These are phyloP conservation scores for Graphilbum sp. DNA, from an alignment of 2,329 filamentous ascomycete species.

Conservation along the genomic window DNA sequence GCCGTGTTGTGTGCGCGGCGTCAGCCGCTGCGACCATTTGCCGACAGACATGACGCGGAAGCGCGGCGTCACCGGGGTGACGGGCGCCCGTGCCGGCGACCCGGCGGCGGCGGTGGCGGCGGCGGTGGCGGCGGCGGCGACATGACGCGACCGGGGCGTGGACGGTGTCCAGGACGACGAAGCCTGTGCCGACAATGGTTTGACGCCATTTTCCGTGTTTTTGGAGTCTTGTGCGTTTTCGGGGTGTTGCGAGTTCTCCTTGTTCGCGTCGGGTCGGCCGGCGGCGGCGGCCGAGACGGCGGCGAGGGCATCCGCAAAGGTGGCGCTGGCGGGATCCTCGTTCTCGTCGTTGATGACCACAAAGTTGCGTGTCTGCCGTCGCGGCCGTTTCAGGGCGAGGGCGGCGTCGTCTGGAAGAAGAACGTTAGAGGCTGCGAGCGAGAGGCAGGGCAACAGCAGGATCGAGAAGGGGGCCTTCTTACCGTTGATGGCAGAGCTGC, in stretches of 20 bases:
- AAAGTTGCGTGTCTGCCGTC: conserved; percentile 24
- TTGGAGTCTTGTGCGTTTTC: background rate
- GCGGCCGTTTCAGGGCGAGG: conserved; percentile 28
- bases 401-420: too few relatives aligned
- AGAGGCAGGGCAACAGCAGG: background rate
- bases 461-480: background rate
- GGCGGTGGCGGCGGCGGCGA: conserved; percentile 28
- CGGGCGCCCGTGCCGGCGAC: conserved; percentile 11
- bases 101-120: background rate
- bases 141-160: conserved; percentile 68
- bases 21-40: conserved; percentile 60
- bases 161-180: conserved; percentile 48
- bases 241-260: background rate
- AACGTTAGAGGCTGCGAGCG: too few relatives aligned
- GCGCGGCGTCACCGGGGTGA: conserved; percentile 61
- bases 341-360: conserved; percentile 50
- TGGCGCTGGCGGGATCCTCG: conserved; percentile 33
- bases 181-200: conserved; percentile 1
- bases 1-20: conserved; percentile 29
- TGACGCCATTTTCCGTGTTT: background rate
- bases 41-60: conserved; percentile 67
- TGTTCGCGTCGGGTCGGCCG: background rate
- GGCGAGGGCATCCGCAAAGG: conserved; percentile 19
- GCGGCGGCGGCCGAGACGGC: conserved; percentile 12
- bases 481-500: background rate